phyloP scores from a whole-genome alignment of 192 early-diverging fungal species.

The Jimgerdemannia lactiflua region DNA sequence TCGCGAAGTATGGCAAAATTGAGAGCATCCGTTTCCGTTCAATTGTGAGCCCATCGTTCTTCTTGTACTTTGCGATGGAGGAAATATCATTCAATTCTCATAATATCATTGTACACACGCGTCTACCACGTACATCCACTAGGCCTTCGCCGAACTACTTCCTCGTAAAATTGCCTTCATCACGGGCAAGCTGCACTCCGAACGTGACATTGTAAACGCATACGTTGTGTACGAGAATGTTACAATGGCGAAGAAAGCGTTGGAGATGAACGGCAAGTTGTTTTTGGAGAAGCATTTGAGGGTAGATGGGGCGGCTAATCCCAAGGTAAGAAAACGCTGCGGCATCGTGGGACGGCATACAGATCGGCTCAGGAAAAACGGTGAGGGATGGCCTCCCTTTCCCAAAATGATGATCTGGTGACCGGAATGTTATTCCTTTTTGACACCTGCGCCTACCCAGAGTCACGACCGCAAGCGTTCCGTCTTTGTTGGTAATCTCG shows the following conservation, averaged over 20 bases:
- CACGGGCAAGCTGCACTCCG: constrained; percentile 78
- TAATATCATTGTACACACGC: neutral
- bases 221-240: constrained; percentile 80
- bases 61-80: constrained; percentile 34
- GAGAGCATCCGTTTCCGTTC: constrained; percentile 91
- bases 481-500: constrained; percentile 71
- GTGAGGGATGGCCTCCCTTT: neutral
- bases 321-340: constrained; percentile 28
- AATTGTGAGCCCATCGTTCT: constrained; percentile 42
- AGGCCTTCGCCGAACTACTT: constrained; percentile 54
- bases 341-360: neutral
- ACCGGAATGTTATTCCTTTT: neutral
- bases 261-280: constrained; percentile 71
- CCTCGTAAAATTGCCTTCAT: constrained; percentile 85
- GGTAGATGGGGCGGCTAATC: constrained; percentile 62
- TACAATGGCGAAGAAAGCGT: constrained; percentile 56
- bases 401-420: neutral
- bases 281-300: constrained; percentile 89
- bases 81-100: neutral
- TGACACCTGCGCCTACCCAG: neutral
- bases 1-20: constrained; percentile 66
- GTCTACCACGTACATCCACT: constrained; percentile 13
- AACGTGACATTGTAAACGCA: constrained; percentile 82
- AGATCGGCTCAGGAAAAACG: neutral
- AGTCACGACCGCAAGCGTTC: constrained; percentile 74